These are phyloP conservation scores for Acanthamoeba sp. DNA, from an alignment of 208 protist species.

Conservation along the genomic window DNA sequence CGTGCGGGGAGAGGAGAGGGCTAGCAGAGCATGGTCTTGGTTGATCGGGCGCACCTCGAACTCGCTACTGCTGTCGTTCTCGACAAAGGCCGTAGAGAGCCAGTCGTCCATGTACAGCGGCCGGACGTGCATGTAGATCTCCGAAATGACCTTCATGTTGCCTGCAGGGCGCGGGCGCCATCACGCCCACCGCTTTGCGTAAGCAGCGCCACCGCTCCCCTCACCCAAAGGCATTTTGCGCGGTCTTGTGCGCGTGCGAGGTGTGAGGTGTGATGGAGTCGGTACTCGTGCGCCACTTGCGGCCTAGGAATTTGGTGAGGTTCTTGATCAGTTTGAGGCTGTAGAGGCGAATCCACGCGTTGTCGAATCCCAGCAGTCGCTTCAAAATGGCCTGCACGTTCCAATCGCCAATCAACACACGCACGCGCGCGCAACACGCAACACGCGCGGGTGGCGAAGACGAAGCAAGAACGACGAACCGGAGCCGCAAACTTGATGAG, in stretches of 20 bases:
- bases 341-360: constrained; percentile 57
- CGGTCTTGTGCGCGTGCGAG: no score
- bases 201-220: neutral
- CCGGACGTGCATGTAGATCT: constrained; percentile 67
- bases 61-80: constrained; percentile 52
- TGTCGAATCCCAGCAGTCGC: constrained; percentile 25
- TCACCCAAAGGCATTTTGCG: no score
- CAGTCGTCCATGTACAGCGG: constrained; percentile 75
- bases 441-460: neutral
- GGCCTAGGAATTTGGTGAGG: constrained; percentile 62
- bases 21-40: no score
- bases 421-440: neutral
- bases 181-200: no score
- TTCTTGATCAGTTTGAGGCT: constrained; percentile 58
- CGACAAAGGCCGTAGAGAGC: constrained; percentile 57
- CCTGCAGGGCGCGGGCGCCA: no score
- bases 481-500: constrained; percentile 60
- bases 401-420: neutral
- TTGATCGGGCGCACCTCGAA: constrained; percentile 64
- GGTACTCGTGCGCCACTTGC: constrained; percentile 71
- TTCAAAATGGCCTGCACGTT: constrained; percentile 48
- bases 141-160: constrained; percentile 76
- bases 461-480: neutral
- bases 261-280: neutral
- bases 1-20: neutral